These are phyloP conservation scores for Blastomyces parvus DNA, from an alignment of 2,329 filamentous ascomycete genomes.

Conservation along the genomic window DNA sequence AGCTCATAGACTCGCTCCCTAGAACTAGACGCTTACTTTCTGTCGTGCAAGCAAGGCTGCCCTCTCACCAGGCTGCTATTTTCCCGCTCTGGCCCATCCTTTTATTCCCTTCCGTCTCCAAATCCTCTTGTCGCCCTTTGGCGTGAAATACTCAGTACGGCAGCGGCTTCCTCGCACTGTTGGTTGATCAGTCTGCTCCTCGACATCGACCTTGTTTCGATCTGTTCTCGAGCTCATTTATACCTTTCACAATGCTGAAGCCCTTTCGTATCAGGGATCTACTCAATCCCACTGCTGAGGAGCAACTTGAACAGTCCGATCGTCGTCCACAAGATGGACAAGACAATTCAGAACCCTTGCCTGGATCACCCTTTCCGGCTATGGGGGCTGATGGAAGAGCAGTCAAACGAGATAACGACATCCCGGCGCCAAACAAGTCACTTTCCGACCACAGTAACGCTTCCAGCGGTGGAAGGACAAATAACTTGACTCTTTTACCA, in stretches of 20 bases:
- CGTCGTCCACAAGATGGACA: background rate
- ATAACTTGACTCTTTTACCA: background rate
- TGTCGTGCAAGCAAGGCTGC: background rate
- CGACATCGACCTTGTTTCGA: background rate
- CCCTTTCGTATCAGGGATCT: conserved; percentile 35
- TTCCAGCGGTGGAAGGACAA: background rate
- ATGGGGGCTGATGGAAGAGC: background rate
- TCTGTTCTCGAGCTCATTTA: background rate
- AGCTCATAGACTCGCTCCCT: background rate
- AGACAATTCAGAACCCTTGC: background rate
- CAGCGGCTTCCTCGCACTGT: background rate
- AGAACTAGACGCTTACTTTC: background rate
- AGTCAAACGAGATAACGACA: background rate
- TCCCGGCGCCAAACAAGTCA: background rate
- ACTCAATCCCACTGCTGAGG: conserved; percentile 5
- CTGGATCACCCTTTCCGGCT: background rate
- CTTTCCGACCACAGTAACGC: background rate
- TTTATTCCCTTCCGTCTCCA: background rate
- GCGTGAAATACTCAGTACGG: background rate
- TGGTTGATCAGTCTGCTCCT: background rate
- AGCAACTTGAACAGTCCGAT: background rate
- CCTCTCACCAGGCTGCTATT: background rate
- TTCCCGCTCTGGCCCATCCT: background rate
- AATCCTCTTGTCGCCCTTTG: background rate
- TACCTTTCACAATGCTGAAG: conserved; percentile 27